phyloP scores from a whole-genome alignment of 495 filamentous ascomycete species.

The Hypoxylon lienhwacheense region DNA sequence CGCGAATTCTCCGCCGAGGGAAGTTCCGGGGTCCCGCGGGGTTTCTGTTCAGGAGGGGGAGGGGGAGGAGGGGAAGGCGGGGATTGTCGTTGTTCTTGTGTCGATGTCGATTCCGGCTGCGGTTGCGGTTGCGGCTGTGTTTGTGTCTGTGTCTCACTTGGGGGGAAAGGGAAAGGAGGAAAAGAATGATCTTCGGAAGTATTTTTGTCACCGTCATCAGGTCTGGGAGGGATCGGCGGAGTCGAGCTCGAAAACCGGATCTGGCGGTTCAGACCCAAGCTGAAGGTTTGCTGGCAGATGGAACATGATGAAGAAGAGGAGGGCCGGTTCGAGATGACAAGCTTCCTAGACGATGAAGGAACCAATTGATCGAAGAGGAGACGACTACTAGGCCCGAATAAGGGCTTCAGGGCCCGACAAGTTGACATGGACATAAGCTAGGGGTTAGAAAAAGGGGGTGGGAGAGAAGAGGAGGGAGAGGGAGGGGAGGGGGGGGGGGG shows the following conservation, averaged over 20 bases:
- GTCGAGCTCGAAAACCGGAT: constrained; percentile 28
- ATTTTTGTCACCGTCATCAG: background rate
- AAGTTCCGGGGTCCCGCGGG: constrained; percentile 48
- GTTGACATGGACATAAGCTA: constrained; percentile 29
- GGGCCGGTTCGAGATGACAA: constrained; percentile 26
- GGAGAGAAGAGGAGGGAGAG: too few relatives aligned
- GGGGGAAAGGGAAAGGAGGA: constrained; percentile 5
- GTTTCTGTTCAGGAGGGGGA: background rate
- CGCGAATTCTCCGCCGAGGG: constrained; percentile 77
- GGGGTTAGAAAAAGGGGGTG: constrained; percentile 5
- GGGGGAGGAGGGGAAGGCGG: constrained; percentile 5
- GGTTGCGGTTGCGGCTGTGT: constrained; percentile 1
- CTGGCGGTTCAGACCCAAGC: constrained; percentile 11
- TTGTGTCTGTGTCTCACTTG: constrained; percentile 1
- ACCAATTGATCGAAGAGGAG: constrained; percentile 37
- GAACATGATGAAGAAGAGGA: constrained; percentile 20
- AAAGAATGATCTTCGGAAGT: background rate
- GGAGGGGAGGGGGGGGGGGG: constrained; percentile 1
- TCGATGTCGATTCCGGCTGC: constrained; percentile 6
- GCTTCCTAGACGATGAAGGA: constrained; percentile 25
- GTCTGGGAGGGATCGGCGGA: constrained; percentile 21
- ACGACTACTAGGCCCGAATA: constrained; percentile 36
- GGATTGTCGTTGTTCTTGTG: constrained; percentile 4
- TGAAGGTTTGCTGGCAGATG: constrained; percentile 22
- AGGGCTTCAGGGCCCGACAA: constrained; percentile 36